Evolutionary conservation across 371 early-diverging fungal genomes (phyloP).

Genomic region (Circinella umbellata): DNA sequence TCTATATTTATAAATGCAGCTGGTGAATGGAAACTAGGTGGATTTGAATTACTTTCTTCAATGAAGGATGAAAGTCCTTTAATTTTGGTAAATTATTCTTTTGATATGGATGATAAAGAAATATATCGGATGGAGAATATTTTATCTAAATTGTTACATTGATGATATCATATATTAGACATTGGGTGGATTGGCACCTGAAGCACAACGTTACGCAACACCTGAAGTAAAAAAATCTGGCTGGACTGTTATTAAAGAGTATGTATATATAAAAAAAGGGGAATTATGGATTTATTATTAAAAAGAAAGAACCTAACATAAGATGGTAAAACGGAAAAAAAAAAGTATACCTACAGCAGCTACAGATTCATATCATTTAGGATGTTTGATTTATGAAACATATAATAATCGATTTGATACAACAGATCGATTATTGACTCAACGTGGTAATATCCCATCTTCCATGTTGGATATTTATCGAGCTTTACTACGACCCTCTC

Average conservation of each 20-base stretch:
- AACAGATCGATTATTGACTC: constrained; percentile 60
- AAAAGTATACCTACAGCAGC: constrained; percentile 49
- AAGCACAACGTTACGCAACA: constrained; percentile 70
- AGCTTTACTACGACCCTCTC: constrained; percentile 55
- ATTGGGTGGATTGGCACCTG: constrained; percentile 71
- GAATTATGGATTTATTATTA: too few relatives aligned
- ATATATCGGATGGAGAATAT: neutral
- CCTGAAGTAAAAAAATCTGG: constrained; percentile 76
- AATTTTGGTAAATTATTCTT: constrained; percentile 50
- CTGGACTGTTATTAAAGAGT: constrained; percentile 74
- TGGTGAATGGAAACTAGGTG: constrained; percentile 95
- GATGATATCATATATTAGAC: constrained; percentile 42
- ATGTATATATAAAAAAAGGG: constrained; percentile 12
- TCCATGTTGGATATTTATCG: constrained; percentile 59
- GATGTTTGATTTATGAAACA: constrained; percentile 78
- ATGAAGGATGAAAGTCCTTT: constrained; percentile 75
- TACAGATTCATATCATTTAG: constrained; percentile 84
- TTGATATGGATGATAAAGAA: neutral
- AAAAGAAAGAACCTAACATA: too few relatives aligned
- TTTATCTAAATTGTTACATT: too few relatives aligned
- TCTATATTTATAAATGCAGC: constrained; percentile 87
- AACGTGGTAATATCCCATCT: constrained; percentile 68
- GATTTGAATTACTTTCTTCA: constrained; percentile 81
- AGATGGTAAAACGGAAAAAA: neutral
- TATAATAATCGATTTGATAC: constrained; percentile 75